Percentiles rank a stretch among this genome's conserved stretches.
These are phyloP conservation scores for Thraustotheca clavata DNA, from an alignment of 352 stramenopile genomes.

Conservation along the genomic window DNA sequence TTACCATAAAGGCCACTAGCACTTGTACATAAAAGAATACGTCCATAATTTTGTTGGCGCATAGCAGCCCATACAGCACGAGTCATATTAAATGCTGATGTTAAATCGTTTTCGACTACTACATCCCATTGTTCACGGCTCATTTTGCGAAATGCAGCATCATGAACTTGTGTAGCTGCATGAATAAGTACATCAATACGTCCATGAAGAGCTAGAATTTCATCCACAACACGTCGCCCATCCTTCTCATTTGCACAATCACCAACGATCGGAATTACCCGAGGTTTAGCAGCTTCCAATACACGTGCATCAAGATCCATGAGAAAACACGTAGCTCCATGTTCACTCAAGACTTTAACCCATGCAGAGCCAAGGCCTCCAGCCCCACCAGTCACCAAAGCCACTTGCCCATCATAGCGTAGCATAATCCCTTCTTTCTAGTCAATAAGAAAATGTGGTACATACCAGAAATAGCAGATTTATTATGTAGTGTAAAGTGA, in stretches of 20 bases:
- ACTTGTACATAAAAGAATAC: constrained; percentile 63
- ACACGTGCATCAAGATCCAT: constrained; percentile 6
- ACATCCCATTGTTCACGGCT: constrained; percentile 44
- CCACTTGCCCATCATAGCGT: constrained; percentile 16
- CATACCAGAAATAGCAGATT: too few relatives aligned
- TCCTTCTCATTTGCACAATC: constrained; percentile 7
- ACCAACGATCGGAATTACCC: neutral
- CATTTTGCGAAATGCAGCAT: constrained; percentile 72
- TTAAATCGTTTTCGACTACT: neutral
- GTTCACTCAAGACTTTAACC: neutral
- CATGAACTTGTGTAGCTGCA: constrained; percentile 48
- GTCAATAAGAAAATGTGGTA: too few relatives aligned
- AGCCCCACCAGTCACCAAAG: constrained; percentile 9
- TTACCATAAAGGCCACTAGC: constrained; percentile 61
- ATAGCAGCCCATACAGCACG: constrained; percentile 61
- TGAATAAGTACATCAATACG: constrained; percentile 17
- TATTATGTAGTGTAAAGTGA: too few relatives aligned
- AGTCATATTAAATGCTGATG: constrained; percentile 40
- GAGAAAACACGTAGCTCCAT: constrained; percentile 3
- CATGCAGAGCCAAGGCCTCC: constrained; percentile 7
- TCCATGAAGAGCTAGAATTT: neutral
- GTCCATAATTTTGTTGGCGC: constrained; percentile 58
- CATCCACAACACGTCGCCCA: constrained; percentile 9
- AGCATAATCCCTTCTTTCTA: too few relatives aligned
- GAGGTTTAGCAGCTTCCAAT: neutral